These are phyloP conservation scores for Cryptosporidium felis DNA, from an alignment of 169 alveolate species.

Conservation along the genomic window DNA sequence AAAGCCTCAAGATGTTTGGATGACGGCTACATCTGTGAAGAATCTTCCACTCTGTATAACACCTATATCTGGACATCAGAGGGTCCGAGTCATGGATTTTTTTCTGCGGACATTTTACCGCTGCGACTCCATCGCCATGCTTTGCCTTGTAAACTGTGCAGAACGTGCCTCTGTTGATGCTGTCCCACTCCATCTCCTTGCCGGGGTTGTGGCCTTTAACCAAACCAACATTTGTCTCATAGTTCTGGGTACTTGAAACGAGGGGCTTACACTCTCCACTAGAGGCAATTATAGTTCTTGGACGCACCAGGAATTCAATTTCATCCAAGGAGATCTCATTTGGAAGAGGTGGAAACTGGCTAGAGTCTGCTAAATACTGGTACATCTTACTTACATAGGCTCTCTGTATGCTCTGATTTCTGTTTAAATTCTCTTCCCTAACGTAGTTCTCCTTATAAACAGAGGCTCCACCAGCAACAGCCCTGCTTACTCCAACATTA, in stretches of 20 bases:
- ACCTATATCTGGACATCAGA: conserved; percentile 67
- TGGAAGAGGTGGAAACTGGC: conserved; percentile 69
- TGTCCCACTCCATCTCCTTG: conserved; percentile 56
- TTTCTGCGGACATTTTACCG: conserved; percentile 71
- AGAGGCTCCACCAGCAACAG: neutral
- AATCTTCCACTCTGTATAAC: conserved; percentile 72
- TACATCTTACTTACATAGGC: conserved; percentile 49
- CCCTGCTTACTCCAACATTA: neutral
- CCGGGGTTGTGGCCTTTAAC: conserved; percentile 5
- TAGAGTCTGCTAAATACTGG: conserved; percentile 46
- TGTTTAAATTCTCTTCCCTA: conserved; percentile 13
- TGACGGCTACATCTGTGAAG: conserved; percentile 41
- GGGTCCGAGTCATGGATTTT: conserved; percentile 70
- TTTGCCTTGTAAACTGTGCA: conserved; percentile 63
- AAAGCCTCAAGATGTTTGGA: conserved; percentile 64
- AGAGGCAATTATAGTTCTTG: neutral
- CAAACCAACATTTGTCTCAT: conserved; percentile 40
- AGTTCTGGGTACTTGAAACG: neutral
- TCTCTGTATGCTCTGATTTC: neutral
- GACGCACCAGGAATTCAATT: conserved; percentile 30
- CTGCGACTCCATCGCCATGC: conserved; percentile 74
- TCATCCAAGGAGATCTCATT: conserved; percentile 33
- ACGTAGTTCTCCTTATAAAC: neutral
- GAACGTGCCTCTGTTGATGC: conserved; percentile 60
- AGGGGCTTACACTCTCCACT: neutral